Evolutionary conservation across 2,329 filamentous ascomycete species (phyloP).

Genomic region (Chaetomiaceae sp.): DNA sequence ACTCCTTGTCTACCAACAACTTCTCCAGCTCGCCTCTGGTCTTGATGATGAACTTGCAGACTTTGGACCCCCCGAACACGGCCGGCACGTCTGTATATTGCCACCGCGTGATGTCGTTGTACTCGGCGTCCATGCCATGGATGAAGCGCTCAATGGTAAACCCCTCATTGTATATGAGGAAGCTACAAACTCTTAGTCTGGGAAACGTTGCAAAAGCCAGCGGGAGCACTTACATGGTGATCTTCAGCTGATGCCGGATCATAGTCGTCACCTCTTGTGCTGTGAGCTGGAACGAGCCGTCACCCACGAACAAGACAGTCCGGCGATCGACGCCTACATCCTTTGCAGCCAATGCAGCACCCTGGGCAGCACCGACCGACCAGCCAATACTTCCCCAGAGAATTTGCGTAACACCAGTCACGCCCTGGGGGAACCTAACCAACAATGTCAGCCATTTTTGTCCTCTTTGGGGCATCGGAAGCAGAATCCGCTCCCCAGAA

Average conservation of each 20-base stretch:
- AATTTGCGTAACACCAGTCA: conserved; percentile 78
- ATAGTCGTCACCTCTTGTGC: conserved; percentile 82
- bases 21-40: conserved; percentile 63
- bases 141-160: conserved; percentile 89
- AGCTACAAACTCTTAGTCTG: conserved; percentile 38
- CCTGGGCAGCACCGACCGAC: conserved; percentile 55
- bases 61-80: conserved; percentile 59
- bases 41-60: conserved; percentile 61
- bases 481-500: too few species aligned
- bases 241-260: conserved; percentile 66
- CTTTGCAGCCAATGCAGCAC: conserved; percentile 68
- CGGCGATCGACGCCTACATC: conserved; percentile 57
- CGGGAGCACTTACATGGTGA: conserved; percentile 59
- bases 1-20: conserved; percentile 59
- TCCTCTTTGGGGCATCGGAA: too few species aligned
- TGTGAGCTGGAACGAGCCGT: conserved; percentile 81
- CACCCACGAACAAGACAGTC: conserved; percentile 82
- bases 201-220: too few species aligned
- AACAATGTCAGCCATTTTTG: too few species aligned
- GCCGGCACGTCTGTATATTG: conserved; percentile 63
- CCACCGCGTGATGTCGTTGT: conserved; percentile 80
- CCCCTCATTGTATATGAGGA: conserved; percentile 82
- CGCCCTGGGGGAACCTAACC: conserved; percentile 73
- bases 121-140: conserved; percentile 71
- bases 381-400: conserved; percentile 65